Evolutionary conservation across 805 yeast species (phyloP).

Genomic region (Yamadazyma insecticola): DNA sequence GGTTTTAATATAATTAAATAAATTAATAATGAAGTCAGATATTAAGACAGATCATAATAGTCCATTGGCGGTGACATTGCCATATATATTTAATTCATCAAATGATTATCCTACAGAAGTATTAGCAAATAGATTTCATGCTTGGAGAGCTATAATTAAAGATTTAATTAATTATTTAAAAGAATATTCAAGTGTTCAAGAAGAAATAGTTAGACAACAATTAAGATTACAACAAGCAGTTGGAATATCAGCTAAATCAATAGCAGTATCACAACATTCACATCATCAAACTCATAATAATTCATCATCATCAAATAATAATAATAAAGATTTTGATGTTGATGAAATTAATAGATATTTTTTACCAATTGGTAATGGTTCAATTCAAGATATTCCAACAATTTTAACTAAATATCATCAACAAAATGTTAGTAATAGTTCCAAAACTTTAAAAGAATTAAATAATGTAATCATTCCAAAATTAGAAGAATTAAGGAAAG

Average conservation of each 20-base stretch:
- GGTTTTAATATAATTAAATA: too few relatives aligned
- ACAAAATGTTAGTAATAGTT: constrained; percentile 31
- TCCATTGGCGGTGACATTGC: constrained; percentile 38
- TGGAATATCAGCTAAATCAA: constrained; percentile 17
- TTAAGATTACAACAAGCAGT: constrained; percentile 76
- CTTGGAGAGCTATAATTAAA: constrained; percentile 80
- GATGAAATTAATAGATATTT: constrained; percentile 49
- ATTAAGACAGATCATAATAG: constrained; percentile 18
- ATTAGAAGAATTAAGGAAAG: constrained; percentile 58
- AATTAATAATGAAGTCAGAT: too few relatives aligned
- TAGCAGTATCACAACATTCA: constrained; percentile 5
- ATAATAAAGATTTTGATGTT: constrained; percentile 20
- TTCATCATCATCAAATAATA: constrained; percentile 11
- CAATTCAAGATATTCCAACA: constrained; percentile 79
- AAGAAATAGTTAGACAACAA: constrained; percentile 82
- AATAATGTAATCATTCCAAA: constrained; percentile 47
- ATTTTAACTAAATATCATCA: constrained; percentile 50
- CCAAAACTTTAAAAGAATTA: constrained; percentile 47
- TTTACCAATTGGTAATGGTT: constrained; percentile 64
- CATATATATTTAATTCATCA: constrained; percentile 28
- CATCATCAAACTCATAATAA: constrained; percentile 7
- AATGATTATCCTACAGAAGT: constrained; percentile 73
- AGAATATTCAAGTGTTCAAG: constrained; percentile 81
- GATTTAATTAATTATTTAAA: constrained; percentile 70
- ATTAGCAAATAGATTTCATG: constrained; percentile 73